Percentiles rank a stretch among this genome's conserved stretches.
phyloP scores from a whole-genome alignment of 2,329 filamentous ascomycete species.

The Macrophomina phaseolina region DNA sequence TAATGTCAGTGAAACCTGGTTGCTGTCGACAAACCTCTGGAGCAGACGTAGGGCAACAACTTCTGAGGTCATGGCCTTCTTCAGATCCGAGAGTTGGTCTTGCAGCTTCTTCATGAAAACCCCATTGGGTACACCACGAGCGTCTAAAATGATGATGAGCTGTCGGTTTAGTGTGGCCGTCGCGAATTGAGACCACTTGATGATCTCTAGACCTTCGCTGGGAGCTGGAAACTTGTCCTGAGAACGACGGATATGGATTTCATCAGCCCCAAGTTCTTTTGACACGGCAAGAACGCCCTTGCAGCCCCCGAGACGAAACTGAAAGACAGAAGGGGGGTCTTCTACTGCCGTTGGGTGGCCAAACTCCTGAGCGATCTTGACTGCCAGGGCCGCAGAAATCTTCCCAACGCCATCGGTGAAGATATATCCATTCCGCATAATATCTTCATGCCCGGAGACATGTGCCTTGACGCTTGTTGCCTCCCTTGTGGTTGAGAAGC shows the following conservation, averaged over 20 bases:
- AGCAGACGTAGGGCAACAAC: constrained; percentile 70
- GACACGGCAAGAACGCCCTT: constrained; percentile 81
- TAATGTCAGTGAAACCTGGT: constrained; percentile 76
- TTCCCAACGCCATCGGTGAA: constrained; percentile 96
- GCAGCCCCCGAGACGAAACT: constrained; percentile 90
- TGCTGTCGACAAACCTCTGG: constrained; percentile 79
- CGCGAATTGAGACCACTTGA: constrained; percentile 77
- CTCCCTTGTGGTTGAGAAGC: constrained; percentile 89
- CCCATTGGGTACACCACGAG: constrained; percentile 71
- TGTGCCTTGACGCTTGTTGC: constrained; percentile 51
- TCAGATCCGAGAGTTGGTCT: constrained; percentile 70
- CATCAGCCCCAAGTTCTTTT: constrained; percentile 68
- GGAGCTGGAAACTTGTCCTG: constrained; percentile 83
- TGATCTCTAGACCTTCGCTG: constrained; percentile 80
- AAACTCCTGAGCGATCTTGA: constrained; percentile 75
- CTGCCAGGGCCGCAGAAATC: constrained; percentile 79
- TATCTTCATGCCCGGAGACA: constrained; percentile 68
- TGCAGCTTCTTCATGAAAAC: constrained; percentile 73
- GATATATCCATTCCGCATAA: constrained; percentile 69
- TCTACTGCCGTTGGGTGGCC: constrained; percentile 60
- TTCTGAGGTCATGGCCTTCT: constrained; percentile 71
- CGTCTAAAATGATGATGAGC: constrained; percentile 82
- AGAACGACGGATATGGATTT: constrained; percentile 78
- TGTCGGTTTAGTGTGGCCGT: constrained; percentile 87
- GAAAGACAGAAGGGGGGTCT: constrained; percentile 77